Base-by-base conservation (phyloP, 306 rosid species). In the Delonix regia region DNA sequence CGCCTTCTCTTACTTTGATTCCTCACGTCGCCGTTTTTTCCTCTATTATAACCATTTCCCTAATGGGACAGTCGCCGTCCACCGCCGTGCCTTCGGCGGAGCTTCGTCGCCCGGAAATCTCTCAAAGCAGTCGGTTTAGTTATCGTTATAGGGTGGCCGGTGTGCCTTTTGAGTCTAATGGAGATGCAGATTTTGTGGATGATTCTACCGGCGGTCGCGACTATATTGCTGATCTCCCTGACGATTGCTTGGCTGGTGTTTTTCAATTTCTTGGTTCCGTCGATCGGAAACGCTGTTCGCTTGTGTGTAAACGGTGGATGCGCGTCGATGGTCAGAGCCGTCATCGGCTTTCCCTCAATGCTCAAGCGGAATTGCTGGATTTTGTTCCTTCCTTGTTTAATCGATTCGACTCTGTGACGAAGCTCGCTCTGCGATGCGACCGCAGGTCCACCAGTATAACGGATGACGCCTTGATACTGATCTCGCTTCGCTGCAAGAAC, bases 1-100 rank as follows among this genome's bases (percentile, higher is more conserved):
- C 47, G 8, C 3, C 0, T 73, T 52, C 16, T 10, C 10, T 21
- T 21, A 0, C 47, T 53, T 65, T 0, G 28, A 27, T 60, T 22
- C 15, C 62, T n/a, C 39, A 9, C 18, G 7, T 27, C 62, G 2
- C 7, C 21, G 3, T 52, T 12, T 11, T 2, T 55, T 6, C 6
- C 13, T 62, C 14, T n/a, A n/a, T n/a, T n/a, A n/a, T n/a, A 45
- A 6, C 45, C 24, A 0, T 22, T 27, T 19, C 51, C 45, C 52
- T 3, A 3, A 94, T 94, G 98, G 98, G 97, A 2, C 98, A 91
- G 80, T 83, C 95, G 8, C 57, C 86, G 24, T 94, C 98, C 13
- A 33, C 86, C 69, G 52, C 83, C 1, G 80, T 69, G 10, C 7
- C 82, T 9, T 55, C 87, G 61, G 72, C 78, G 79, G 88, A 78